Evolutionary conservation across 805 yeast genomes (phyloP).

Genomic region (Ogataea parapolymorpha): DNA sequence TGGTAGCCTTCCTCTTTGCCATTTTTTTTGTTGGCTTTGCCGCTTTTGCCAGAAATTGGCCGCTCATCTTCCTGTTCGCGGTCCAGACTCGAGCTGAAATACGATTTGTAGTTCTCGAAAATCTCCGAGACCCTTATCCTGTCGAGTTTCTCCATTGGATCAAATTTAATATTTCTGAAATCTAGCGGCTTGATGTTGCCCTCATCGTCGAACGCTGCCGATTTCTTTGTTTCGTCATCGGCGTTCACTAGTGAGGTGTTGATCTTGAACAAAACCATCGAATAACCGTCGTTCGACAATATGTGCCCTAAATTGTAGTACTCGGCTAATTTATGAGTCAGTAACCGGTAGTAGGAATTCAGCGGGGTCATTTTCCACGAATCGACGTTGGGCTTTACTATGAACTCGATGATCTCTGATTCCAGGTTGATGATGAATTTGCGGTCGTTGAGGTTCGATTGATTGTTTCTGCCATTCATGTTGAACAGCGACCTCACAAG

Average conservation of each 20-base stretch:
- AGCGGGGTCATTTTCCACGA: conserved; percentile 47
- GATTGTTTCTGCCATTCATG: conserved; percentile 23
- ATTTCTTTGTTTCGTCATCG: conserved; percentile 30
- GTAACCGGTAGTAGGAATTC: conserved; percentile 65
- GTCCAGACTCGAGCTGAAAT: conserved; percentile 7
- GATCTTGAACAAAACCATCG: conserved; percentile 39
- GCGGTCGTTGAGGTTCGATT: conserved; percentile 36
- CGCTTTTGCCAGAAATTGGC: conserved; percentile 1
- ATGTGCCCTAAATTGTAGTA: conserved; percentile 62
- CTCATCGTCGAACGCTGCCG: conserved; percentile 31
- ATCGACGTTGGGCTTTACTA: conserved; percentile 37
- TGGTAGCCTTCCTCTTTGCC: conserved; percentile 20
- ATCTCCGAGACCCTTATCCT: conserved; percentile 30
- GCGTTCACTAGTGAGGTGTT: conserved; percentile 37
- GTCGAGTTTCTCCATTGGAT: conserved; percentile 32
- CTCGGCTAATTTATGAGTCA: conserved; percentile 69
- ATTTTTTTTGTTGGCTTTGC: conserved; percentile 10
- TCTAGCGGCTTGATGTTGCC: conserved; percentile 34
- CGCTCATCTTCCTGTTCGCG: conserved; percentile 14
- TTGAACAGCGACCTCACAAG: conserved; percentile 30
- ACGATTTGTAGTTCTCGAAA: conserved; percentile 19
- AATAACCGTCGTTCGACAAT: conserved; percentile 47
- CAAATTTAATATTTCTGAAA: conserved; percentile 29
- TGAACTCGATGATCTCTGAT: conserved; percentile 43
- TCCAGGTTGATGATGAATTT: conserved; percentile 50